Percentiles rank a stretch among this genome's conserved stretches.
Evolutionary conservation across 2,329 filamentous ascomycete species (phyloP).

Genomic region (Cercospora janseana): DNA sequence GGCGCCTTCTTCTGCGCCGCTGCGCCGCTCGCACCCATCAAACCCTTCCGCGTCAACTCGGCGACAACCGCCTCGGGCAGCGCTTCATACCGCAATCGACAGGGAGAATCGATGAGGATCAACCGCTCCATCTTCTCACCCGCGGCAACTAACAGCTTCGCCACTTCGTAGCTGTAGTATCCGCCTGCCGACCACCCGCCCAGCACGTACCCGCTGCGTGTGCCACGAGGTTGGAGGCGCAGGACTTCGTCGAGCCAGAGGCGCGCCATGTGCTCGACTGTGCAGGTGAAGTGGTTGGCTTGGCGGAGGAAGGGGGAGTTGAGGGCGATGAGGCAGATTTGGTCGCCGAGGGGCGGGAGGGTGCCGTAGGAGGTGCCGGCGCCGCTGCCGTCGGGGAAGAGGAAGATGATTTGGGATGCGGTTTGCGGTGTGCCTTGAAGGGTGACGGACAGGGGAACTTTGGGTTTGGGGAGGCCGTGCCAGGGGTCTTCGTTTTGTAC

Average conservation of each 20-base stretch:
- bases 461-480: conserved; percentile 35
- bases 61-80: conserved; percentile 30
- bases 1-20: conserved; percentile 31
- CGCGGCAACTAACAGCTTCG: conserved; percentile 27
- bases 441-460: conserved; percentile 32
- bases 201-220: conserved; percentile 63
- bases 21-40: conserved; percentile 35
- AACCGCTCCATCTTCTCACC: conserved; percentile 32
- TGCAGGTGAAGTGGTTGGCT: conserved; percentile 32
- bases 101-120: conserved; percentile 35
- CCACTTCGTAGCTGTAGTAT: conserved; percentile 58
- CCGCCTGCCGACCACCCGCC: conserved; percentile 77
- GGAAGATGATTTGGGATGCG: conserved; percentile 26
- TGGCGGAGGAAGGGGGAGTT: conserved; percentile 36
- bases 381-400: conserved; percentile 51
- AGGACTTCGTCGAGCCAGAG: conserved; percentile 36
- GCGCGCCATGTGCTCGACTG: conserved; percentile 32
- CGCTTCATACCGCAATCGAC: conserved; percentile 30
- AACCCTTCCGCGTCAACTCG: conserved; percentile 30
- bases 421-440: conserved; percentile 29
- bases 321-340: conserved; percentile 50
- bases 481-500: conserved; percentile 33
- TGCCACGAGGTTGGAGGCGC: conserved; percentile 47
- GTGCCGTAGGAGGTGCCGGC: conserved; percentile 45
- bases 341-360: conserved; percentile 43